Evolutionary conservation across 148 eudicot species (phyloP).

Genomic region (Agrostemma githago): DNA sequence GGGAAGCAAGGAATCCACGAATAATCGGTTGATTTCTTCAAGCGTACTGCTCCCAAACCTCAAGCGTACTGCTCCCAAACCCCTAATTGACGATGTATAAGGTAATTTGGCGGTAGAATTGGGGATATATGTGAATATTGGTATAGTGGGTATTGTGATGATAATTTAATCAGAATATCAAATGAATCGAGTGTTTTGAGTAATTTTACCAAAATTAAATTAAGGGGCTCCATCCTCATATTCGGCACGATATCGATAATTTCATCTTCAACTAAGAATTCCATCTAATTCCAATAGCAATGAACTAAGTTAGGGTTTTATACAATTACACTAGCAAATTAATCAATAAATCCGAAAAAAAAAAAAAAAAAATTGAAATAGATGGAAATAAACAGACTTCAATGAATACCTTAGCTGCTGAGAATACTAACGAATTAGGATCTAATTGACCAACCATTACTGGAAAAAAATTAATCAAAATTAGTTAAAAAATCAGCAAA

Average conservation of each 20-base stretch:
- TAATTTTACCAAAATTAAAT: constrained; percentile 55
- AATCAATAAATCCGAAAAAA: too few relatives aligned
- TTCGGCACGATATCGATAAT: constrained; percentile 70
- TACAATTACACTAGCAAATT: neutral
- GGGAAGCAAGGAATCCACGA: too few relatives aligned
- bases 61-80: too few relatives aligned
- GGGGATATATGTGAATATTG: too few relatives aligned
- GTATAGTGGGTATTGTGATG: too few relatives aligned
- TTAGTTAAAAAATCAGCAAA: neutral
- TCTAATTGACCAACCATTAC: constrained; percentile 55
- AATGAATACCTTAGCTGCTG: constrained; percentile 56
- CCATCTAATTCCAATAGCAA: constrained; percentile 43
- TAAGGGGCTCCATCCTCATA: constrained; percentile 79
- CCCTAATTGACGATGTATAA: too few relatives aligned
- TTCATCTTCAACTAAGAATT: constrained; percentile 92
- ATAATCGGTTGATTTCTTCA: too few relatives aligned
- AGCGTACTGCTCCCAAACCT: too few relatives aligned
- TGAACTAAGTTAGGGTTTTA: constrained; percentile 6
- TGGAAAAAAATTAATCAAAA: neutral
- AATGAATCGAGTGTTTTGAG: neutral
- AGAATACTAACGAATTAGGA: constrained; percentile 41
- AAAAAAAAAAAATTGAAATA: neutral
- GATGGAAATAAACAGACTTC: constrained; percentile 8
- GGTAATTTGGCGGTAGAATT: too few relatives aligned
- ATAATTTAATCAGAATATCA: too few relatives aligned